Conservation (phyloP, 257 asterid species). For the Ocimum tenuiflorum region DNA sequence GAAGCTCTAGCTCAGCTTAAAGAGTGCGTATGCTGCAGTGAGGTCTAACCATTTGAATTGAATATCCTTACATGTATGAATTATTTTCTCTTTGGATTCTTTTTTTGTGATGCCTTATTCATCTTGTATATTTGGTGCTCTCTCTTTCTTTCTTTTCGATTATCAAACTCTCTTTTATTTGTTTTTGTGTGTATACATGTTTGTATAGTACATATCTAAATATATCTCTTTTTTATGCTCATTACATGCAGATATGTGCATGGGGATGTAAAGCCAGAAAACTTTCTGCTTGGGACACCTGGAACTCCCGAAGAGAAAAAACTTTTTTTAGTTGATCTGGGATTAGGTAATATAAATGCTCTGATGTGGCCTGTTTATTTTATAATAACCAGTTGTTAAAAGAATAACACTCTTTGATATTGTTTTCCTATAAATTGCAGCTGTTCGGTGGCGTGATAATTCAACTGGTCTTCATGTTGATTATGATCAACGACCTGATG, state of each 20-base stretch:
- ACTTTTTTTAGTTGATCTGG: constrained; percentile 83
- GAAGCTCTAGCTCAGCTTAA: not conserved
- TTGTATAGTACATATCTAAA: not conserved
- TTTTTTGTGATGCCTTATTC: not conserved
- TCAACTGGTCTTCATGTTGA: constrained; percentile 52
- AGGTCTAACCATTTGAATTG: not conserved
- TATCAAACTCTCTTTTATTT: not conserved
- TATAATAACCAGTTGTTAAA: not conserved
- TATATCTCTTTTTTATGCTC: not conserved
- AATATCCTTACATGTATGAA: not conserved
- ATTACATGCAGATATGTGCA: constrained; percentile 63
- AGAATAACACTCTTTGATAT: not conserved
- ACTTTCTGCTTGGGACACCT: constrained; percentile 78
- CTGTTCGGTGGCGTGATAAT: constrained; percentile 50
- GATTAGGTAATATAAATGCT: constrained; percentile 49
- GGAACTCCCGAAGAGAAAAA: constrained; percentile 73
- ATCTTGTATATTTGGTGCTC: not conserved
- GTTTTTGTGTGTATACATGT: no score
- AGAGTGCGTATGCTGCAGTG: not conserved
- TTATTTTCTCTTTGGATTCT: not conserved
- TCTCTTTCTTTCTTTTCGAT: not conserved
- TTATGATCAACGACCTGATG: constrained; percentile 62
- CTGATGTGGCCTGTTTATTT: not conserved
- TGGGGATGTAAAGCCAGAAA: constrained; percentile 94
- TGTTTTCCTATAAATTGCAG: constrained; percentile 30